These are phyloP conservation scores for Aspergillus incahuasiensis DNA, from an alignment of 495 filamentous ascomycete species.

Conservation along the genomic window DNA sequence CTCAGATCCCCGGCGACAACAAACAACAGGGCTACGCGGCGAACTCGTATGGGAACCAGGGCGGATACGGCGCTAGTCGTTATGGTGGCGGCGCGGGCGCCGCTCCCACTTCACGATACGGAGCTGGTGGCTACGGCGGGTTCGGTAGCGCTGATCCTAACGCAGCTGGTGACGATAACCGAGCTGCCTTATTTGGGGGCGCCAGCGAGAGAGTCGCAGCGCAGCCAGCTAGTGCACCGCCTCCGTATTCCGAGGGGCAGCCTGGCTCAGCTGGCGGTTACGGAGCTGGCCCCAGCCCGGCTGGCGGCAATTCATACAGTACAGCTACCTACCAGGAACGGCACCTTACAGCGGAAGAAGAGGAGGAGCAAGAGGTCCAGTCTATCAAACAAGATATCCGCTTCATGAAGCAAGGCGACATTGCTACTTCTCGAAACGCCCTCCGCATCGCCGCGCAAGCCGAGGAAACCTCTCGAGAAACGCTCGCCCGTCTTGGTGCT, in stretches of 20 bases:
- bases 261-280: constrained; percentile 38
- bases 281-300: constrained; percentile 40
- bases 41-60: constrained; percentile 57
- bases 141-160: constrained; percentile 54
- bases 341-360: constrained; percentile 70
- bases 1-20: constrained; percentile 43
- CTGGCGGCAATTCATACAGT: constrained; percentile 44
- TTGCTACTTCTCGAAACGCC: constrained; percentile 65
- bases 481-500: constrained; percentile 62
- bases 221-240: constrained; percentile 31
- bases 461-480: constrained; percentile 65
- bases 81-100: constrained; percentile 46
- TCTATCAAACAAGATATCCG: constrained; percentile 70
- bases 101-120: constrained; percentile 38
- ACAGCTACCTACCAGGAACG: constrained; percentile 61
- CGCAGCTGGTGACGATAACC: constrained; percentile 45
- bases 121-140: constrained; percentile 71
- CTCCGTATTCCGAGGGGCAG: constrained; percentile 41
- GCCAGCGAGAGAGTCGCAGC: constrained; percentile 52
- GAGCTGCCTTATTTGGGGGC: constrained; percentile 62
- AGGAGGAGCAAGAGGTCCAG: constrained; percentile 64
- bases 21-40: constrained; percentile 50
- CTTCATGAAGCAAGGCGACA: constrained; percentile 70
- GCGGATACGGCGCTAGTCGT: constrained; percentile 61
- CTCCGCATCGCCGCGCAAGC: constrained; percentile 61